Conservation (phyloP, 2,329 filamentous ascomycete species). For the Scolecobasidium constrictum region DNA sequence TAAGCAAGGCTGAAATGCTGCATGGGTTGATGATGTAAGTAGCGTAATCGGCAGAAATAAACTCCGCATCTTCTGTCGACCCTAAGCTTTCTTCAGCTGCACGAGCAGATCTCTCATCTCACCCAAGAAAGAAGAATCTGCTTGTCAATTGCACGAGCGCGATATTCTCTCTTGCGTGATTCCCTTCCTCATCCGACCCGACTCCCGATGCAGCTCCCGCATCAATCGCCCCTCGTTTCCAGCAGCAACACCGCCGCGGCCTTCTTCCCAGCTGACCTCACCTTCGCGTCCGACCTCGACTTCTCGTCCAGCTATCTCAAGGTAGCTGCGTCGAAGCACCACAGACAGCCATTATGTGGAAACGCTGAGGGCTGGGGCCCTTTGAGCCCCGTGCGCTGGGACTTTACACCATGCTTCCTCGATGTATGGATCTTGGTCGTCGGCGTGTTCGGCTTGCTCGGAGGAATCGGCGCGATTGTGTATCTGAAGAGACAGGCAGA, state of each 20-base stretch:
- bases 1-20: no score
- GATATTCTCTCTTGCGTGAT: no score
- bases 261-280: neutral
- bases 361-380: slow-evolving; percentile 95
- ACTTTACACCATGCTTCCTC: slow-evolving; percentile 96
- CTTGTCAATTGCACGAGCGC: no score
- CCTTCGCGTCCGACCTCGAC: neutral
- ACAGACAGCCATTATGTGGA: slow-evolving; percentile 63
- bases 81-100: no score
- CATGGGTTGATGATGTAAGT: no score
- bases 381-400: slow-evolving; percentile 73
- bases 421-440: slow-evolving; percentile 79
- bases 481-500: slow-evolving; percentile 59
- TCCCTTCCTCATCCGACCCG: no score
- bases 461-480: slow-evolving; percentile 67
- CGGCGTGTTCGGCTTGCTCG: slow-evolving; percentile 66
- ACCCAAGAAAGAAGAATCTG: no score
- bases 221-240: neutral
- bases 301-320: slow-evolving; percentile 2
- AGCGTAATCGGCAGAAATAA: no score
- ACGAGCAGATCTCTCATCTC: no score
- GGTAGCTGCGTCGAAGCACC: neutral
- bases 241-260: neutral
- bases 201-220: no score
- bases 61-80: no score